Evolutionary conservation across 805 yeast species (phyloP).

Genomic region (Pichia scutulata): DNA sequence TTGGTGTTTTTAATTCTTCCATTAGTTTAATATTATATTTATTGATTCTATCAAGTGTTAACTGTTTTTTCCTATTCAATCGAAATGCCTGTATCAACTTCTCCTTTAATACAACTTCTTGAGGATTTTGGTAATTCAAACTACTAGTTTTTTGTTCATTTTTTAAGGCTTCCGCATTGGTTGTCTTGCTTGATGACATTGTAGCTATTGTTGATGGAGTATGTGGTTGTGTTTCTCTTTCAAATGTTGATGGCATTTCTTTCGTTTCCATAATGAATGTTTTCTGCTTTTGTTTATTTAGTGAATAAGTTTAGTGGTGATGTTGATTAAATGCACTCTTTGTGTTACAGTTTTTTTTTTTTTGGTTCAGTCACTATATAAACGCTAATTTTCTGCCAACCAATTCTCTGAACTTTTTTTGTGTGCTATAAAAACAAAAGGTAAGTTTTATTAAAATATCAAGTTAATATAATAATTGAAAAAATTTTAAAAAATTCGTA

Average conservation of each 20-base stretch:
- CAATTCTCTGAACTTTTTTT: no score
- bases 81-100: constrained; percentile 28
- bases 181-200: background rate
- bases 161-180: background rate
- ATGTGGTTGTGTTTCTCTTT: background rate
- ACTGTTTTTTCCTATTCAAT: constrained; percentile 34
- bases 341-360: no score
- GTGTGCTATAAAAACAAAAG: no score
- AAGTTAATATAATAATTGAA: no score
- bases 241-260: background rate
- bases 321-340: no score
- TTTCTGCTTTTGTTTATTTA: no score
- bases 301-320: no score
- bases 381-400: background rate
- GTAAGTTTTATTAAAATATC: no score
- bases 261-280: background rate
- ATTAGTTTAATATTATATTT: constrained; percentile 49
- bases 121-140: background rate
- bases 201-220: background rate
- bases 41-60: constrained; percentile 54
- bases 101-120: constrained; percentile 1
- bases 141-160: background rate
- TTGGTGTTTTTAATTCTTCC: constrained; percentile 43
- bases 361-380: background rate
- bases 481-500: background rate